phyloP scores from a whole-genome alignment of 2,329 filamentous ascomycete genomes.

The Macroventuria anomochaeta region DNA sequence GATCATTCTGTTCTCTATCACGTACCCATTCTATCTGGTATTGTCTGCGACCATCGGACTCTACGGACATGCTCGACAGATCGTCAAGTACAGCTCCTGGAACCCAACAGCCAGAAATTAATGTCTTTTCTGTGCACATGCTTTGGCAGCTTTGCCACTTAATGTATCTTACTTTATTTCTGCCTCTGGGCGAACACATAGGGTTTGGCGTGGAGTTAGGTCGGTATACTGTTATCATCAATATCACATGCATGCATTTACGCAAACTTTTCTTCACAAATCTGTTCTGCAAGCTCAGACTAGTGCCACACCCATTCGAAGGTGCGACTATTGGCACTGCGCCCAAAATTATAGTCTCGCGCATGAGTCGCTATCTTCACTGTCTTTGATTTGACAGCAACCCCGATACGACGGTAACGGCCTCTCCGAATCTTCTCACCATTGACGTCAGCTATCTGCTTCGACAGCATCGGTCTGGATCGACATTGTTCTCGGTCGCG shows the following conservation, averaged over 20 bases:
- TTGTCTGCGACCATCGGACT: slow-evolving; percentile 55
- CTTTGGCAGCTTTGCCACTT: neutral
- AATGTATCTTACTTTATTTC: neutral
- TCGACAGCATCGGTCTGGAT: neutral
- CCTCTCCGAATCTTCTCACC: neutral
- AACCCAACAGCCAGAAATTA: slow-evolving; percentile 55
- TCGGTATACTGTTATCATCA: neutral
- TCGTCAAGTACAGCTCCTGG: slow-evolving; percentile 56
- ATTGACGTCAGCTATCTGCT: neutral
- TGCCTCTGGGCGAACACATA: neutral
- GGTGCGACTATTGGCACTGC: too few species aligned
- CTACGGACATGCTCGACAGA: slow-evolving; percentile 56
- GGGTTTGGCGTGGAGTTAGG: neutral
- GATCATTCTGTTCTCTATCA: slow-evolving; percentile 53
- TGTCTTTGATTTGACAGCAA: neutral
- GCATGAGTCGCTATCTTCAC: neutral
- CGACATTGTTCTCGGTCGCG: neutral
- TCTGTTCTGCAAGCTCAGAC: neutral
- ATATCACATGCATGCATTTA: neutral
- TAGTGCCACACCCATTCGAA: too few species aligned
- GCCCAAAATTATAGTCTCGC: neutral
- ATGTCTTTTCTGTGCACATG: neutral
- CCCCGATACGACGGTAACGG: neutral
- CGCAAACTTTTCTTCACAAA: neutral
- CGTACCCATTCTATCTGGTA: slow-evolving; percentile 55